Percentiles rank a stretch among this genome's conserved stretches.
phyloP scores from a whole-genome alignment of 345 rosid genomes.

The Stellera chamaejasme region DNA sequence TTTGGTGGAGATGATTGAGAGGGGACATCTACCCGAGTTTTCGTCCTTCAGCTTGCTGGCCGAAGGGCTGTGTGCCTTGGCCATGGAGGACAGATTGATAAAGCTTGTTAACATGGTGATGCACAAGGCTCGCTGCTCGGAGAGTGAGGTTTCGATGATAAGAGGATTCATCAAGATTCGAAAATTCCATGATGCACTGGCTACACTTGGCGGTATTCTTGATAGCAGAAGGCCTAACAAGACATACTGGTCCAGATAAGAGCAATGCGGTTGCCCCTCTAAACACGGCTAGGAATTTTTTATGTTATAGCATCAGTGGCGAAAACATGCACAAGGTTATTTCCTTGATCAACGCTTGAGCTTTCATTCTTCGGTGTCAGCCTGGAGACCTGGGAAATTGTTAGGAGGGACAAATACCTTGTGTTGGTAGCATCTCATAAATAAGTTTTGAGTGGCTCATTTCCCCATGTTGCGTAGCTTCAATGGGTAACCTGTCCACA shows the following conservation, averaged over 20 bases:
- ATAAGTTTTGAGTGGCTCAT: no score
- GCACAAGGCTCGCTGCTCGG: constrained; percentile 55
- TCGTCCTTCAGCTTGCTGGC: constrained; percentile 74
- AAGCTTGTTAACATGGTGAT: constrained; percentile 56
- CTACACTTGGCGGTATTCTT: constrained; percentile 48
- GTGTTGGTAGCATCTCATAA: no score
- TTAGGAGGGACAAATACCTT: no score
- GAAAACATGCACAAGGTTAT: no score
- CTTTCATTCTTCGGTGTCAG: no score
- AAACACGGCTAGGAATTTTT: no score
- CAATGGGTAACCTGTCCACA: no score
- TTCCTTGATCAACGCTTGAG: no score
- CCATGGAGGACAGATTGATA: constrained; percentile 59
- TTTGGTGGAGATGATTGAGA: constrained; percentile 57
- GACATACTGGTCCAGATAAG: constrained; percentile 27
- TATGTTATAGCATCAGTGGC: no score
- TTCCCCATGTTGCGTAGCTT: no score
- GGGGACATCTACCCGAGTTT: constrained; percentile 66
- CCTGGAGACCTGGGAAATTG: no score
- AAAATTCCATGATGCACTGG: constrained; percentile 71
- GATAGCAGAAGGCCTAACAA: constrained; percentile 31
- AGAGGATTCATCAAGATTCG: constrained; percentile 62
- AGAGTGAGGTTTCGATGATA: constrained; percentile 52
- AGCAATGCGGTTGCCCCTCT: no score
- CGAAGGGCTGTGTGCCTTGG: constrained; percentile 64